Conservation (phyloP, 805 yeast genomes). For the Kuraishia capsulata region DNA sequence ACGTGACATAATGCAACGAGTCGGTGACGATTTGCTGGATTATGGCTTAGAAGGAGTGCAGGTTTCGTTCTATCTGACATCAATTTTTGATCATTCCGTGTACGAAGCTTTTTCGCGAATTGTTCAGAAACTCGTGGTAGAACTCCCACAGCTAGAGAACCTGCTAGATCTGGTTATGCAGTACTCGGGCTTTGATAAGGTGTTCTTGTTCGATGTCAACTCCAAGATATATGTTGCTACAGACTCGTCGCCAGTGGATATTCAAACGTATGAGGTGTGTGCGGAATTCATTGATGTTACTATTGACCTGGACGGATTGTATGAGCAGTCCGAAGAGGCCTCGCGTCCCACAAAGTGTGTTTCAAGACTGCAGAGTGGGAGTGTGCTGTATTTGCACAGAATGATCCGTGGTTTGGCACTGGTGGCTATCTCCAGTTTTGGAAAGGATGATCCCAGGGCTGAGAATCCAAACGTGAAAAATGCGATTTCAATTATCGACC, state of each 20-base stretch:
- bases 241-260: conserved; percentile 91
- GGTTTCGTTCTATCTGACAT: conserved; percentile 83
- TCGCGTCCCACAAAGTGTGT: conserved; percentile 38
- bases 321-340: conserved; percentile 22
- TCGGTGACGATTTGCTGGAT: conserved; percentile 86
- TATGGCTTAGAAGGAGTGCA: conserved; percentile 87
- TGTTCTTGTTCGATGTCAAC: conserved; percentile 83
- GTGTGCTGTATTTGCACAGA: conserved; percentile 75
- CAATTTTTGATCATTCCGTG: conserved; percentile 91
- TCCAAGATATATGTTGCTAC: conserved; percentile 94
- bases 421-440: conserved; percentile 76
- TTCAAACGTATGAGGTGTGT: conserved; percentile 92
- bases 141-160: conserved; percentile 80
- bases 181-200: conserved; percentile 86
- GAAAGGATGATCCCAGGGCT: conserved; percentile 38
- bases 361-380: conserved; percentile 73
- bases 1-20: conserved; percentile 92
- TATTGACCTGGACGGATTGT: conserved; percentile 73
- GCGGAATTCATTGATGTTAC: conserved; percentile 95
- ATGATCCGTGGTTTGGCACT: conserved; percentile 91
- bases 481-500: conserved; percentile 66
- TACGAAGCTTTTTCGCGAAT: conserved; percentile 93
- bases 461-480: conserved; percentile 22
- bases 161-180: conserved; percentile 82
- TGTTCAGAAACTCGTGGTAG: conserved; percentile 84